Base-by-base conservation (phyloP, 2,329 filamentous ascomycete genomes). In the Penicillium sp. region DNA sequence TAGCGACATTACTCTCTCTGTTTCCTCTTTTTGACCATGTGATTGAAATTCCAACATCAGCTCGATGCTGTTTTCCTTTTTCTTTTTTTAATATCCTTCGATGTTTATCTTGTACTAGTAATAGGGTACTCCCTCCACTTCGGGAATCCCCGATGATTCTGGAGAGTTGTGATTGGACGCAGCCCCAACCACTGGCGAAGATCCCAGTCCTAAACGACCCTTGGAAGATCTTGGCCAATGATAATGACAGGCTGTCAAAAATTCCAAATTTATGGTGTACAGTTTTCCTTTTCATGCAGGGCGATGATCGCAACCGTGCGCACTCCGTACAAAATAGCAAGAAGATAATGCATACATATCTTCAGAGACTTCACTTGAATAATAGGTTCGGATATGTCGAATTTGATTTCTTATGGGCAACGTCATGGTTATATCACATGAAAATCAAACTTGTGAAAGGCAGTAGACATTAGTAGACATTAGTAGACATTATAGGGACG, bases 1-100 rank as follows among this genome's bases (percentile, higher is more conserved):
- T 2, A 14, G 53, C 32, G 40, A 46, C 26, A n/a, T 14, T 39
- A 52, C 20, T 40, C 13, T 40, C 8, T 40, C 8, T 20, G 18
- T 18, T 40, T 35, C 24, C 39, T 40, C 9, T 22, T 40, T 24
- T 20, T 22, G 26, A 18, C 37, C 31, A 50, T 32, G 38, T 55
- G 37, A 50, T 42, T 45, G 53, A 46, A 57, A 57, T 55, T 35
- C 35, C 37, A 52, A 57, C 22, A 46, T 34, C 39, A 50, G 56
- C 55, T 55, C 50, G 55, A 55, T 32, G 48, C 53, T 46, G 48
- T n/a, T 51, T 39, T 44, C 16, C 3, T 37, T 46, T 46, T 37
- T 5, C 2, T 16, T 7, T 35, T 10, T 18, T 18, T 14, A 29
- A 8, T 31, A 11, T 26, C 6, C 26, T 9, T 29, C 31, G 5